Base-by-base conservation (phyloP, 2,329 filamentous ascomycete species). In the Sodiomyces alkalinus region DNA sequence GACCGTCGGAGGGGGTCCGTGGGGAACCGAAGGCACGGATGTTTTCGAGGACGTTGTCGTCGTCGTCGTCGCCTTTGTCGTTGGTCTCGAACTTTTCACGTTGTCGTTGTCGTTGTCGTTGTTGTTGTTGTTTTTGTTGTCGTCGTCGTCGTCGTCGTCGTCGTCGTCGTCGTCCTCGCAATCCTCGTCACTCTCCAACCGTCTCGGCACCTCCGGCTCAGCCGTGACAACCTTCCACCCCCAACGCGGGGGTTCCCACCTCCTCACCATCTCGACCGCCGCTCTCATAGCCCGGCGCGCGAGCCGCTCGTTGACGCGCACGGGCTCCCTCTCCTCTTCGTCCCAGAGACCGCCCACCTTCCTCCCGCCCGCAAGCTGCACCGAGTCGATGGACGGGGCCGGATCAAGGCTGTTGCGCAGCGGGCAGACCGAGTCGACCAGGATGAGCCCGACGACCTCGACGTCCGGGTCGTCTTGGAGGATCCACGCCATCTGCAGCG, bases 401-500 rank as follows among this genome's bases (percentile, higher is more conserved):
- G 28, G 25, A 25, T 17, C 11, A 4, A 8, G 17, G 12, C 11
- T 22, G 5, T 43, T 17, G 7, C 34, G 17, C 28, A 38, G 38
- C 5, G 56, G 51, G 27, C 45, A 68, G 9, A 64, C 45, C 26
- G 55, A 64, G 40, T 72, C 67, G 12, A 71, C 47, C 50, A 68
- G 58, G 33, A 70, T 41, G 26, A 71, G 55, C 10, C 66, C 67
- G 1, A 56, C 36, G 7, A 71, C 51, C 1, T 46, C 47, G 15
- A 66, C 43, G 1, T 23, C 22, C 4, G 32, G 45, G 0, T 26
- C 22, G 4, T 32, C 29, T 9, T 37, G 33, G 6, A 68, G 44
- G 34, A 58, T 45, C 28, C 52, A 46, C 5, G 64, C 56, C 27
- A 68, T 51, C 40, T 70, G 61, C 9, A 71, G 48, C 6, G 62